These are phyloP conservation scores for Endotrypanum monterogeii DNA, from an alignment of 208 protist genomes.

Conservation along the genomic window DNA sequence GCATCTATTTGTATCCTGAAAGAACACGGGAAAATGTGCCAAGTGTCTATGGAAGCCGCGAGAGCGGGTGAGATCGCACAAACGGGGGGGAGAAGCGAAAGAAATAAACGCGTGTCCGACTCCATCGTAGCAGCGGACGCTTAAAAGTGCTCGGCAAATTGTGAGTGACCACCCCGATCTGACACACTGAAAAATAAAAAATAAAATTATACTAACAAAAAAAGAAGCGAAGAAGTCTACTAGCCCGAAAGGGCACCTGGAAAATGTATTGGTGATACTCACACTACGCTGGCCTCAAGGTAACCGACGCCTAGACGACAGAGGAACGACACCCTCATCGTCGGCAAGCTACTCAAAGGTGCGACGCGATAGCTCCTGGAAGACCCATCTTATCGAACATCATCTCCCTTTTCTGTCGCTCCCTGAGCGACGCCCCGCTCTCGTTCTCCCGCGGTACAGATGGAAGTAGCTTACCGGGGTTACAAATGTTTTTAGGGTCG, in stretches of 20 bases:
- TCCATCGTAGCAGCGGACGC: not conserved
- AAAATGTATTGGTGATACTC: not conserved
- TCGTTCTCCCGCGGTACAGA: conserved; percentile 45
- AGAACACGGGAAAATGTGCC: not conserved
- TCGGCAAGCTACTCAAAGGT: conserved; percentile 30
- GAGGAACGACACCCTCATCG: not conserved
- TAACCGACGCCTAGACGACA: not conserved
- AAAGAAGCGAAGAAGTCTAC: not conserved
- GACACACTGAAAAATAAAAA: not conserved
- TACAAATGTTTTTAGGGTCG: conserved; percentile 92
- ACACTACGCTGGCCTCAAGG: not conserved
- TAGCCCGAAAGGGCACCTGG: not conserved
- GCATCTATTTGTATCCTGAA: not conserved
- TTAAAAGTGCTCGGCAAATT: not conserved
- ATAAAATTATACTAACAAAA: too few species aligned
- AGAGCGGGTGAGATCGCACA: not conserved
- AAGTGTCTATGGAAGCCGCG: not conserved
- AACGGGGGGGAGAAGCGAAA: not conserved
- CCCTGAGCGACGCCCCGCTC: conserved; percentile 32
- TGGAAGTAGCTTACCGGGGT: conserved; percentile 91
- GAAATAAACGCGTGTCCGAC: too few species aligned
- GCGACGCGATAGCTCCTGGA: conserved; percentile 54
- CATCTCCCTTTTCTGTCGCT: conserved; percentile 60
- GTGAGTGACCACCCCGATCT: not conserved
- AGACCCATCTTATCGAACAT: conserved; percentile 94